phyloP scores from a whole-genome alignment of 2,329 filamentous ascomycete species.

The Cercospora beticola region DNA sequence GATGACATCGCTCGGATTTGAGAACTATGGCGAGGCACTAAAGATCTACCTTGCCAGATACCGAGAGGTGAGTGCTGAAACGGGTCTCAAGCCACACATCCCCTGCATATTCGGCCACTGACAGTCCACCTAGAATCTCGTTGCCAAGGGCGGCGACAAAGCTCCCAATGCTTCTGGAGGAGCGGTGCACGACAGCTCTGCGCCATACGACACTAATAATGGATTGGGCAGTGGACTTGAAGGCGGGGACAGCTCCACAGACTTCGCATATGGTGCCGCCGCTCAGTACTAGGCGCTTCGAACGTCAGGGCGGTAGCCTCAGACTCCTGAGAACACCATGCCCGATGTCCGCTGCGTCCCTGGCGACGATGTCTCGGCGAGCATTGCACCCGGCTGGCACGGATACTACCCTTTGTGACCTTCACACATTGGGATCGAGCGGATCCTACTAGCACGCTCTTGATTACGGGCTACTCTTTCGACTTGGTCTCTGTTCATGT shows the following conservation, averaged over 20 bases:
- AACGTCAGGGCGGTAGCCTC: background rate
- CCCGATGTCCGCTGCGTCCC: background rate
- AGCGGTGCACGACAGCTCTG: conserved; percentile 35
- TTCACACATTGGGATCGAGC: background rate
- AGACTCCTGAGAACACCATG: background rate
- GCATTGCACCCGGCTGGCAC: background rate
- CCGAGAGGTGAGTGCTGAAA: conserved; percentile 74
- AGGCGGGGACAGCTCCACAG: conserved; percentile 43
- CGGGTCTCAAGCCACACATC: background rate
- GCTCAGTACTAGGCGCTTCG: conserved; percentile 19
- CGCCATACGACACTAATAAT: conserved; percentile 41
- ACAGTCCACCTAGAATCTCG: conserved; percentile 63
- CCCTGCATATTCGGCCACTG: conserved; percentile 25
- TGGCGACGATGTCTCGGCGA: background rate
- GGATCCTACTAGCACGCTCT: background rate
- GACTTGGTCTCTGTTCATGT: background rate
- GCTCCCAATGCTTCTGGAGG: conserved; percentile 46
- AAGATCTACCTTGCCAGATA: conserved; percentile 99
- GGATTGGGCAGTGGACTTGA: conserved; percentile 47
- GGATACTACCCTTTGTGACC: background rate
- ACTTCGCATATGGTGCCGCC: conserved; percentile 35
- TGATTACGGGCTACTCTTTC: background rate
- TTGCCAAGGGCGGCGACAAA: conserved; percentile 67
- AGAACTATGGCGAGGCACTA: conserved; percentile 96
- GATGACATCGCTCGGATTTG: conserved; percentile 97